These are phyloP conservation scores for Prunus padus DNA, from an alignment of 306 rosid species.

Conservation along the genomic window DNA sequence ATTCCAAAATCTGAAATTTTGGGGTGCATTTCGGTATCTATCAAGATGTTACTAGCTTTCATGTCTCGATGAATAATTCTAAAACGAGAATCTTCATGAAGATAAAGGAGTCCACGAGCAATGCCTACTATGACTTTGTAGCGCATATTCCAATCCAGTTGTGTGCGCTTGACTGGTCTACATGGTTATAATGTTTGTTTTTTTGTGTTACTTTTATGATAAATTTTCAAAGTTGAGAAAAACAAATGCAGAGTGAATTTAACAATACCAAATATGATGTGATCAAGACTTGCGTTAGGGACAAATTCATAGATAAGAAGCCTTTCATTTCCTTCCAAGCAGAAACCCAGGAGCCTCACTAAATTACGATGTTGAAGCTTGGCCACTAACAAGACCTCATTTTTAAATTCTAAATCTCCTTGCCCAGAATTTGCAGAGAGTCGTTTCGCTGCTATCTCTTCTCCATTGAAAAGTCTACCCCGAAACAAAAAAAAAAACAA, in stretches of 20 bases:
- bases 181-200: too few species aligned
- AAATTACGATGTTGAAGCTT: constrained; percentile 12
- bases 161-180: too few species aligned
- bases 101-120: background rate
- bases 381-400: constrained; percentile 1
- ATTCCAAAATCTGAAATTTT: constrained; percentile 7
- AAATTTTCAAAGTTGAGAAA: too few species aligned
- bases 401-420: constrained; percentile 10
- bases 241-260: too few species aligned
- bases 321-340: too few species aligned
- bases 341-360: background rate
- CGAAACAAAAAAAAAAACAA: too few species aligned
- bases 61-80: constrained; percentile 2
- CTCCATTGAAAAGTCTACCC: background rate
- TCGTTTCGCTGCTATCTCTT: background rate
- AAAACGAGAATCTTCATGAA: constrained; percentile 2
- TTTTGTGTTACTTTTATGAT: too few species aligned
- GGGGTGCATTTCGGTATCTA: background rate
- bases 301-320: too few species aligned
- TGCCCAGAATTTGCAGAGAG: background rate
- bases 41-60: constrained; percentile 2
- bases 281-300: too few species aligned
- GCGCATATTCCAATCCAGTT: background rate
- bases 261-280: too few species aligned
- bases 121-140: constrained; percentile 2